Base-by-base conservation (phyloP, 2,329 filamentous ascomycete genomes). In the Colletotrichum karsti region DNA sequence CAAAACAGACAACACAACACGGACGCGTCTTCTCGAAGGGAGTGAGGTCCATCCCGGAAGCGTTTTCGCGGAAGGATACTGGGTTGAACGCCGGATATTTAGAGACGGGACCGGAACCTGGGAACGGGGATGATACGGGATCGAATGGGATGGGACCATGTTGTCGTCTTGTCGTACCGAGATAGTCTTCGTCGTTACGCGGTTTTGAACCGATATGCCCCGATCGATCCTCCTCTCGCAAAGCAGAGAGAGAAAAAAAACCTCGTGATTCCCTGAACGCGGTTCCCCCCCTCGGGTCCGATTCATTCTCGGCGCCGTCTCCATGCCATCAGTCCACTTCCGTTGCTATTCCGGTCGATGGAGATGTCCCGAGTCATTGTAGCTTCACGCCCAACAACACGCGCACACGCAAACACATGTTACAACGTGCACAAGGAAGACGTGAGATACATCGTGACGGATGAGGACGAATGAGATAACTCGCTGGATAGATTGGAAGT, bases 291-390 rank as follows among this genome's bases (percentile, higher is more conserved):
- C 13, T 30, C 30, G 41, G 55, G 55, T 58, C 28, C 55, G 39
- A 58, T 42, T 60, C 44, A 39, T 33, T 51, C 30, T 60, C 5
- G 35, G 57, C 35, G 57, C 57, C 58, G 58, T 33, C n/a, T 62
- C 58, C 58, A 60, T 60, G 57, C 26, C 44, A 13, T 41, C 24
- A 50, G 33, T 24, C 46, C 57, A 51, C 57, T 41, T 51, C 33
- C 20, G 46, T 39, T 60, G 57, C 57, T 60, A 41, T 41, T 60
- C 46, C 33, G 33, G 42, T 61, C 57, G 28, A 42, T 44, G 18
- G 30, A 22, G 13, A 37, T 33, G 33, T 28, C 28, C n/a, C 51
- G 37, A 55, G 48, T 62, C 59, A 62, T 35, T 30, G 41, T 54
- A 20, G 41, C 20, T 37, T 41, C 24, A 39, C 46, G 42, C 37